phyloP scores from a whole-genome alignment of 1,284 basidiomycete genomes.

The Golubevia sp. region DNA sequence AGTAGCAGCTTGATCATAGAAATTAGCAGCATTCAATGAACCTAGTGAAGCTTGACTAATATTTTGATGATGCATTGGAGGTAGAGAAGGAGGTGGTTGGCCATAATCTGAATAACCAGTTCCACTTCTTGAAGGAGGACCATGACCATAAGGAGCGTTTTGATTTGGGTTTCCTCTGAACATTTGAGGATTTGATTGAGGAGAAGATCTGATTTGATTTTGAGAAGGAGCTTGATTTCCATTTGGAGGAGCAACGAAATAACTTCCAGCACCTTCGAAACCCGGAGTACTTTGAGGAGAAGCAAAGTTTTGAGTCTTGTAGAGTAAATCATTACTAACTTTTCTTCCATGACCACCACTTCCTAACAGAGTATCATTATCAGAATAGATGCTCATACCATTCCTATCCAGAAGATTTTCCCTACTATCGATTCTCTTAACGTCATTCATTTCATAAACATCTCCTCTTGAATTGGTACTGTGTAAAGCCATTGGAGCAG shows the following conservation, averaged over 20 bases:
- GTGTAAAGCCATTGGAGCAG: constrained; percentile 3
- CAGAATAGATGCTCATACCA: not conserved
- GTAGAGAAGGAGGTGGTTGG: not conserved
- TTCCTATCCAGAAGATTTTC: constrained; percentile 49
- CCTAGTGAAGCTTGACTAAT: not conserved
- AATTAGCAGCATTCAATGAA: not conserved
- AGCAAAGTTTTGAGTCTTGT: not conserved
- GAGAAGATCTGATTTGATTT: not conserved
- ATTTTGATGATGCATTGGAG: not conserved
- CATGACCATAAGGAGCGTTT: not conserved
- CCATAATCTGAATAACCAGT: not conserved
- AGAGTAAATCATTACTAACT: not conserved
- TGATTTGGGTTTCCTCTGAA: not conserved
- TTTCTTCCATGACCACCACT: not conserved
- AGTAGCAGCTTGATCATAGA: not conserved
- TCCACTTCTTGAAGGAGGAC: not conserved
- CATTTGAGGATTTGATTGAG: not conserved
- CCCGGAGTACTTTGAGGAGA: not conserved
- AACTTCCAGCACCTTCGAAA: not conserved
- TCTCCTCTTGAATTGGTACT: too few species aligned
- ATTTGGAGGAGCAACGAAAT: not conserved
- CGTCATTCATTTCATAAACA: constrained; percentile 41
- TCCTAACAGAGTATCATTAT: not conserved
- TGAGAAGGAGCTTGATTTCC: not conserved
- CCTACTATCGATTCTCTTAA: constrained; percentile 28